Conservation (phyloP, 139 green algal species). For the Choricystis sp. region DNA sequence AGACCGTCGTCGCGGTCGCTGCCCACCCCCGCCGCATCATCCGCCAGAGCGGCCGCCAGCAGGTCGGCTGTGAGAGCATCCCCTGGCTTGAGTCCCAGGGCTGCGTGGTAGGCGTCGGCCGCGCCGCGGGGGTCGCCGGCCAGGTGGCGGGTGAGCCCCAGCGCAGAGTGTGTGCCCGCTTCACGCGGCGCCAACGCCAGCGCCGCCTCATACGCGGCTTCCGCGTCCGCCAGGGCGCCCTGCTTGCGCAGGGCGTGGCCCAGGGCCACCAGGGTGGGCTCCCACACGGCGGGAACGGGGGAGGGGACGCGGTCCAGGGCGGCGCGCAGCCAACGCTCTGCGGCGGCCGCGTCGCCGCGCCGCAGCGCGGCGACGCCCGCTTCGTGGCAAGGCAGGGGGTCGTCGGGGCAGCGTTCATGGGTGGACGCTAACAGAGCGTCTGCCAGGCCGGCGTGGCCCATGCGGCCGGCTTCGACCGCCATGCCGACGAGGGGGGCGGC, state of each 20-base stretch:
- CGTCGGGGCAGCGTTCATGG: neutral
- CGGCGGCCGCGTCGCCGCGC: no score
- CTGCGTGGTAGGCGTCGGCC: conserved; percentile 75
- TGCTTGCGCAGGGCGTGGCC: conserved; percentile 77
- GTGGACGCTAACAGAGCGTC: neutral
- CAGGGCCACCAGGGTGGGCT: conserved; percentile 69
- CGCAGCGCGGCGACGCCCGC: neutral
- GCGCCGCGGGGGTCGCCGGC: conserved; percentile 34
- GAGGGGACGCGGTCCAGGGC: neutral
- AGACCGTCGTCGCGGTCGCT: neutral
- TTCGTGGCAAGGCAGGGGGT: neutral
- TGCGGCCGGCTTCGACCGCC: neutral
- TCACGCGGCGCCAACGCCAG: conserved; percentile 35
- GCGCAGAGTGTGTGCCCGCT: conserved; percentile 45
- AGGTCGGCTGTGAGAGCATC: conserved; percentile 65
- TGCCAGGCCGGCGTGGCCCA: neutral
- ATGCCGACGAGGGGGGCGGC: neutral
- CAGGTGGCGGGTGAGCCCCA: conserved; percentile 71
- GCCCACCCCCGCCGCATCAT: neutral
- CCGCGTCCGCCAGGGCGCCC: conserved; percentile 24
- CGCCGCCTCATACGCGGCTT: conserved; percentile 38
- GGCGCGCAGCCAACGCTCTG: neutral
- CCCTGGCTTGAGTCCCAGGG: conserved; percentile 52
- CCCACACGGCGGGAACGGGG: conserved; percentile 31
- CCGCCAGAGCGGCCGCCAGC: conserved; percentile 50